Evolutionary conservation across 2,329 filamentous ascomycete genomes (phyloP).

Genomic region (Colletotrichum aenigma): DNA sequence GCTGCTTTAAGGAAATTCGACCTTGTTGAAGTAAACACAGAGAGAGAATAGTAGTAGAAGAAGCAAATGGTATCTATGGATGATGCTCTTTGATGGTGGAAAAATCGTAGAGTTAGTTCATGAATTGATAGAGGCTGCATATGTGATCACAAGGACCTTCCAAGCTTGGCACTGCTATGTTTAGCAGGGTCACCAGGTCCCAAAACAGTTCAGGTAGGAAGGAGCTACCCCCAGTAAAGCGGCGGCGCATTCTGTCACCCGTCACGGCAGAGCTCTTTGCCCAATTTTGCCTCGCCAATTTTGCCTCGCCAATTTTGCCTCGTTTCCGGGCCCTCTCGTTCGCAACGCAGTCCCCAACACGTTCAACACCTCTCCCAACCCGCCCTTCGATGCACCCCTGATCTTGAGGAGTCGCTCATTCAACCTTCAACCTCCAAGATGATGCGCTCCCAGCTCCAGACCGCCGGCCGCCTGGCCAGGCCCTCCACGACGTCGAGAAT

Average conservation of each 20-base stretch:
- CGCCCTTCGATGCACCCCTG: neutral
- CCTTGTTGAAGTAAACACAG: neutral
- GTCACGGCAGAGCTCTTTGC: neutral
- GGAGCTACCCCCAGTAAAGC: neutral
- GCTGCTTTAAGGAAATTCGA: neutral
- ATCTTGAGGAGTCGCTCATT: neutral
- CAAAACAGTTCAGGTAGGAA: neutral
- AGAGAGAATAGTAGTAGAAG: neutral
- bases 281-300: conserved; percentile 8
- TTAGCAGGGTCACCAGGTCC: neutral
- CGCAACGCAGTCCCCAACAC: neutral
- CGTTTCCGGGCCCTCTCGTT: neutral
- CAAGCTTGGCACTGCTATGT: neutral
- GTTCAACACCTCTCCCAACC: neutral
- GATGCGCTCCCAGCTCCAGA: conserved; percentile 18
- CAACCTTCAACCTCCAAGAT: neutral
- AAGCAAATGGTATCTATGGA: neutral
- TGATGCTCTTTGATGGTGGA: rapidly evolving
- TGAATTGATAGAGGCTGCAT: neutral
- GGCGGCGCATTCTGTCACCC: conserved; percentile 7
- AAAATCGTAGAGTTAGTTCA: neutral
- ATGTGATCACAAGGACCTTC: neutral
- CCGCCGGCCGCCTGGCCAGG: conserved; percentile 12
- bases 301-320: neutral
- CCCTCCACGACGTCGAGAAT: conserved; percentile 3